Evolutionary conservation across 441 rosid species (phyloP).

Genomic region (Jatropha multifida): DNA sequence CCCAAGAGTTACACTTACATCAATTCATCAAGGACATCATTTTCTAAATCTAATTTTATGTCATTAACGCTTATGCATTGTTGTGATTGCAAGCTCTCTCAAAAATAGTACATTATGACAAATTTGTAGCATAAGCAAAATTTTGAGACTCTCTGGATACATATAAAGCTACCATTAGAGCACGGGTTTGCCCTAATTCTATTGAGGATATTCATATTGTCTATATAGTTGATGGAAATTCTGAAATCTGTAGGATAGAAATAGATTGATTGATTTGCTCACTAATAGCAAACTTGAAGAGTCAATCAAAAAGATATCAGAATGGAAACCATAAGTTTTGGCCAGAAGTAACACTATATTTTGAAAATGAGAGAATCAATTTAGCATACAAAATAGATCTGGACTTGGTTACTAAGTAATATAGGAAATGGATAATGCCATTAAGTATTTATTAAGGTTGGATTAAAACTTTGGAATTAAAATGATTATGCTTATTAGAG

Average conservation of each 20-base stretch:
- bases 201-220: background rate
- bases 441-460: constrained; percentile 70
- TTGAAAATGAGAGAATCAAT: constrained; percentile 35
- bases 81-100: constrained; percentile 65
- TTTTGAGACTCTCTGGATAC: constrained; percentile 63
- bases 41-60: background rate
- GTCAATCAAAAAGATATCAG: constrained; percentile 68
- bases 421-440: constrained; percentile 94
- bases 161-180: constrained; percentile 59
- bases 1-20: background rate
- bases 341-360: constrained; percentile 56
- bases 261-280: constrained; percentile 61
- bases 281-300: constrained; percentile 73
- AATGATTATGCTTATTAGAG: background rate
- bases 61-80: constrained; percentile 3
- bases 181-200: constrained; percentile 47
- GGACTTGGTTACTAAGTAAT: constrained; percentile 64
- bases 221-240: background rate
- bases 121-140: constrained; percentile 93
- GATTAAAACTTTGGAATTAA: constrained; percentile 36
- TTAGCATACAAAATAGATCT: constrained; percentile 76
- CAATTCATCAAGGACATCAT: background rate
- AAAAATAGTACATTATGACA: constrained; percentile 89
- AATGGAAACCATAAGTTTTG: constrained; percentile 66
- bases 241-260: constrained; percentile 51